Conservation (phyloP, 1,284 basidiomycete species). For the Naganishia liquefaciens region DNA sequence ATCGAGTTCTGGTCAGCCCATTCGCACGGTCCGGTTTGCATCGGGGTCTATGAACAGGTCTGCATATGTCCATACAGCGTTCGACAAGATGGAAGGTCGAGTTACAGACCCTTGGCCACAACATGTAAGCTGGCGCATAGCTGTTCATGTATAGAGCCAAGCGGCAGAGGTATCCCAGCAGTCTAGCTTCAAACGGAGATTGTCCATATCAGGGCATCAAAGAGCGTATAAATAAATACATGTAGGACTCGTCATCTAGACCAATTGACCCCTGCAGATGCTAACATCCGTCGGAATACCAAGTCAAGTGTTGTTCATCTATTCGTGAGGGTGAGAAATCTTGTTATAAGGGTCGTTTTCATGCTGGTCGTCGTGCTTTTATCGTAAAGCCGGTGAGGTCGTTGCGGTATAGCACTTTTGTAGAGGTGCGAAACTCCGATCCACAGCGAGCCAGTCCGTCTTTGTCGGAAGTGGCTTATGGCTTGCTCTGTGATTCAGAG, state of each 20-base stretch:
- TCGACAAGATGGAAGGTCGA: too few relatives aligned
- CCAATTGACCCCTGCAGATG: slow-evolving; percentile 4
- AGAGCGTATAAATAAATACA: slow-evolving; percentile 17
- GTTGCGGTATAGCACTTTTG: slow-evolving; percentile 1
- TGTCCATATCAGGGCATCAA: slow-evolving; percentile 27
- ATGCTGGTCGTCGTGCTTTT: slow-evolving; percentile 24
- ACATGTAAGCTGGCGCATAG: too few relatives aligned
- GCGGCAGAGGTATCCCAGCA: too few relatives aligned
- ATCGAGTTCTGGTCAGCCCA: neutral
- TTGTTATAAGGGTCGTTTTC: slow-evolving; percentile 24
- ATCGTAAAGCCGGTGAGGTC: slow-evolving; percentile 26
- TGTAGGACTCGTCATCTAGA: slow-evolving; percentile 17
- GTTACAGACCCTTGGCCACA: too few relatives aligned
- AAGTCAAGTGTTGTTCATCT: slow-evolving; percentile 25
- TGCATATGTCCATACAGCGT: too few relatives aligned
- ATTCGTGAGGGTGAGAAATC: slow-evolving; percentile 13
- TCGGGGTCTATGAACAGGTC: too few relatives aligned
- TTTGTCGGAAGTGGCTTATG: slow-evolving; percentile 35
- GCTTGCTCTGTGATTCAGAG: slow-evolving; percentile 40
- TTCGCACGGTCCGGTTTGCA: too few relatives aligned
- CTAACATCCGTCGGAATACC: slow-evolving; percentile 3
- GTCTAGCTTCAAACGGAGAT: slow-evolving; percentile 1
- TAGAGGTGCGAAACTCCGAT: too few relatives aligned
- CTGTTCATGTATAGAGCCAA: too few relatives aligned
- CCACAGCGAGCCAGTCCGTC: too few relatives aligned